These are phyloP conservation scores for Hymenoscyphus infarciens DNA, from an alignment of 2,329 filamentous ascomycete species.

Conservation along the genomic window DNA sequence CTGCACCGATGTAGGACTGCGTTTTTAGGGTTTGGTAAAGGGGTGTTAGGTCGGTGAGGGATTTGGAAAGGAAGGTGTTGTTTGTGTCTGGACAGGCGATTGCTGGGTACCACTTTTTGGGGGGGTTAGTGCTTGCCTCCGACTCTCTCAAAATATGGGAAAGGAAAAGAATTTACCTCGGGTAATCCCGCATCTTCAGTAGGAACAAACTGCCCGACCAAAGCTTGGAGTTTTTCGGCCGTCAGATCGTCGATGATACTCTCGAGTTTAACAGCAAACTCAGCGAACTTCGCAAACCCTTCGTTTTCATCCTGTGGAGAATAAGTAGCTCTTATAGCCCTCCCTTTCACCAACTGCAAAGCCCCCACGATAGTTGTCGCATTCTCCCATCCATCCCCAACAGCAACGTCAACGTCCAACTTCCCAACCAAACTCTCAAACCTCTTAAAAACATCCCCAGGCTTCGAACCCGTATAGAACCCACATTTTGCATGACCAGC, in stretches of 20 bases:
- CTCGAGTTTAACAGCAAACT: no score
- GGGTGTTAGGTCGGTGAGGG: background rate
- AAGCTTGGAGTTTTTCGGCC: no score
- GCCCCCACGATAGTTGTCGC: background rate
- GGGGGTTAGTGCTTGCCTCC: background rate
- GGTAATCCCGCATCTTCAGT: background rate
- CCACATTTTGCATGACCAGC: background rate
- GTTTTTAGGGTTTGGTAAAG: background rate
- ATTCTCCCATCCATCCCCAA: background rate
- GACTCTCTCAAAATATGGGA: background rate
- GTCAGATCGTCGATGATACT: no score
- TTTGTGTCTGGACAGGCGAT: background rate
- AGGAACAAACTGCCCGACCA: no score
- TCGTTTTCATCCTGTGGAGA: no score
- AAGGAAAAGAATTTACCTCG: background rate
- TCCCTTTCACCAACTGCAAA: background rate
- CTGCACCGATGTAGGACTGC: background rate
- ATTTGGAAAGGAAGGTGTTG: background rate
- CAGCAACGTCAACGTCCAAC: background rate
- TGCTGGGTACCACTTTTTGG: background rate
- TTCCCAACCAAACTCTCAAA: background rate
- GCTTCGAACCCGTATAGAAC: background rate
- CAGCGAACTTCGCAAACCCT: no score
- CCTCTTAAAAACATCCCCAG: background rate
- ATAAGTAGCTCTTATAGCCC: background rate